Conservation (phyloP, 768 basidiomycete genomes). For the Pulveroboletus sp. region DNA sequence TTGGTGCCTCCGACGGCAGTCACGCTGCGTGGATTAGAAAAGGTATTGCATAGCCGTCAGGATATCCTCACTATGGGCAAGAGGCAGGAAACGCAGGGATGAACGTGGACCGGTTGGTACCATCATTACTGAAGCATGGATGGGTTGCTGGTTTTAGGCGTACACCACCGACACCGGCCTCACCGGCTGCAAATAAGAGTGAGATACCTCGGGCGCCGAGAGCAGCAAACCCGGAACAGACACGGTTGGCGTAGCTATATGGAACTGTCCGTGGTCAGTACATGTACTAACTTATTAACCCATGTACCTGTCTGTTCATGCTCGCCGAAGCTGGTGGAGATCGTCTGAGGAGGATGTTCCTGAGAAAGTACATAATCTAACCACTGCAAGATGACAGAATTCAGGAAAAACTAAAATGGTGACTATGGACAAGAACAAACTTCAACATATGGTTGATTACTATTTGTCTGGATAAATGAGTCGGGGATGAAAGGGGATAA, state of each 20-base stretch:
- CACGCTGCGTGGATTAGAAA: constrained; percentile 43
- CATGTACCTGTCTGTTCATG: constrained; percentile 61
- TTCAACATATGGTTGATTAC: constrained; percentile 49
- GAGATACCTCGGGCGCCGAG: constrained; percentile 71
- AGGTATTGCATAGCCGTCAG: neutral
- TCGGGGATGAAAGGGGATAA: constrained; percentile 58
- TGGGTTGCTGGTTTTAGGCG: constrained; percentile 52
- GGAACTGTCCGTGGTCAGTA: constrained; percentile 42
- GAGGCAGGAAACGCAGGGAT: constrained; percentile 59
- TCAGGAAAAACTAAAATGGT: neutral
- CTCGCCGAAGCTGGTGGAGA: constrained; percentile 74
- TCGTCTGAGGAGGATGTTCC: constrained; percentile 53
- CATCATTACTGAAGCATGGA: constrained; percentile 65
- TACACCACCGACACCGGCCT: constrained; percentile 67
- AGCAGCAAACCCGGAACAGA: constrained; percentile 59
- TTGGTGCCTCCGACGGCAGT: constrained; percentile 70
- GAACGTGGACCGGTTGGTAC: constrained; percentile 53
- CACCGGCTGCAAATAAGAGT: constrained; percentile 63
- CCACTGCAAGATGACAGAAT: constrained; percentile 42
- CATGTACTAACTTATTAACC: neutral
- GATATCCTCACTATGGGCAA: constrained; percentile 47
- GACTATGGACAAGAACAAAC: constrained; percentile 27
- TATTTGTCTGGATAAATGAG: constrained; percentile 34
- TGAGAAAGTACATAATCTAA: constrained; percentile 52
- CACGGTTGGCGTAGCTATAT: constrained; percentile 49